Base-by-base conservation (phyloP, 2,329 filamentous ascomycete species). In the Claviceps sp. region DNA sequence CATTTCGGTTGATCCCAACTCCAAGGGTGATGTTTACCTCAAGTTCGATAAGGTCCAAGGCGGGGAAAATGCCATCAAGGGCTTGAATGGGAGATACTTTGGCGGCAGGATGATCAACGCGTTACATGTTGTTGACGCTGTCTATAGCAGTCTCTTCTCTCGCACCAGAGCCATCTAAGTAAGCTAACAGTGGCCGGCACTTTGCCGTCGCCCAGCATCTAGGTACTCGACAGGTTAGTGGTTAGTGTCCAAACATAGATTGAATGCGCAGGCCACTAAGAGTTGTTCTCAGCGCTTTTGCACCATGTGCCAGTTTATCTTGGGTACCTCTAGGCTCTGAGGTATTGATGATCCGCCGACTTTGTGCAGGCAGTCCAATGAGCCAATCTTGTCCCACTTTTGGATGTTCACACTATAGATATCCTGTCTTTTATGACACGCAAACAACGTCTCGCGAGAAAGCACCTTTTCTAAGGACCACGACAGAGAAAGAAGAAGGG, bases 41-140 rank as follows among this genome's bases (percentile, higher is more conserved):
- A 98, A 98, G 70, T 98, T 98, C 73, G 89, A 95, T 71, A 86
- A 89, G 64, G 87, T 97, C 56, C 82, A 90, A 68, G 91, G 91
- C 61, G 91, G 91, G 66, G 89, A 96, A 71, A 97, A 96, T 67
- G 93, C 93, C 62, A 94, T 97, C 72, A 94, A 95, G 69, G 93
- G 93, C 65, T 81, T 98, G 57, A 97, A 98, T 70, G 93, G 93
- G 64, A 85, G 93, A 66, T 95, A 87, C 70, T 98, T 98, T 70
- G 93, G 89, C 65, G 88, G 88, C 63, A 82, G 84, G 64, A 89
- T 88, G 76, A 95, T 98, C 69, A 91, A 87, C 67, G 93, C 91
- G 62, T 86, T 89, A 58, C 93, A 90, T 68, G 89, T 98, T 72
- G 91, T 97, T 69, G 93, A 98, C 71, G 91, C 91, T 64, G 89